Base-by-base conservation (phyloP, 164 flowering plant genomes). In the Santalum album region DNA sequence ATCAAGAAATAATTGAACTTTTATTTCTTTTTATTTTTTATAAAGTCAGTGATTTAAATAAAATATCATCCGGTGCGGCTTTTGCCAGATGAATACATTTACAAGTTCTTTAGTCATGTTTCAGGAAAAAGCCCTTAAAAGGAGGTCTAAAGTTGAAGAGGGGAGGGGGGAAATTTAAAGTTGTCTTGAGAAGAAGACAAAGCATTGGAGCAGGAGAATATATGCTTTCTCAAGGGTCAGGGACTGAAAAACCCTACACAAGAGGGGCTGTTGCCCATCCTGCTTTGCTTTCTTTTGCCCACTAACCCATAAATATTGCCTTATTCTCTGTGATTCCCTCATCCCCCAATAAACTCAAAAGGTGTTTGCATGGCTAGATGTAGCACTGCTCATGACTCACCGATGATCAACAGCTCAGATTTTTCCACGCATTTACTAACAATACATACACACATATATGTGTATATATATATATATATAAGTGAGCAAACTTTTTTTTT, bases 141-240 rank as follows among this genome's bases (percentile, higher is more conserved):
- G 77, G 61, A 60, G 79, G 77, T 71, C 67, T 68, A 73, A 75
- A 78, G 75, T 54, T 44, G 62, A 29, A 9, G 6, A 29, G 34
- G 34, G 34, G 25, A 55, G 62, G 58, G n/a, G n/a, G n/a, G n/a
- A n/a, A n/a, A 55, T 35, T 49, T 45, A 71, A 79, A 74, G 64
- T 52, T 59, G 49, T 69, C 44, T 53, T 56, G 40, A 55, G 68
- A 74, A 79, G 78, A 72, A 72, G 77, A 72, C 77, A 76, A 73
- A 56, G 44, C 68, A 53, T 54, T 38, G 58, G 64, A 63, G 70
- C 59, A 40, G 54, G 63, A 65, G 75, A 73, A 76, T 73, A 78
- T 75, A 71, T 73, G 73, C 78, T 71, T 78, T 71, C 58, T 56
- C 53, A 60, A 53, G 60, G 51, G 34, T 58, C 9, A 70, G 60